Evolutionary conservation across 345 rosid species (phyloP).

Genomic region (Eucalyptus microcorys): DNA sequence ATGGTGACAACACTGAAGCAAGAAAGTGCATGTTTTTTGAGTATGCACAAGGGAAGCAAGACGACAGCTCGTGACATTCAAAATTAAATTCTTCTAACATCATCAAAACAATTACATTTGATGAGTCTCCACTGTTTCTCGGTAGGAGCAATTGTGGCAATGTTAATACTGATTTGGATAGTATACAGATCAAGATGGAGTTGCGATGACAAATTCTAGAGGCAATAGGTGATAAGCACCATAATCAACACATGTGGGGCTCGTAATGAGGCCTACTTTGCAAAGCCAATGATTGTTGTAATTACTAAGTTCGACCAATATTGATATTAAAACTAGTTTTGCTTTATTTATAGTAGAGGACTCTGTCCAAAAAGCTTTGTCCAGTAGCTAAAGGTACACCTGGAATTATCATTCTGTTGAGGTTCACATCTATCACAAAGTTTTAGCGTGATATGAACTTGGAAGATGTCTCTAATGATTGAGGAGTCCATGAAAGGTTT

Average conservation of each 20-base stretch:
- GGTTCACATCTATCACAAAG: background rate
- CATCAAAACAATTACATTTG: background rate
- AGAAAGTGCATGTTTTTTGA: background rate
- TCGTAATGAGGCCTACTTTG: background rate
- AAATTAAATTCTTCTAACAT: background rate
- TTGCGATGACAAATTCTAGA: background rate
- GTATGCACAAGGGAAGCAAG: background rate
- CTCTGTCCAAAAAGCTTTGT: background rate
- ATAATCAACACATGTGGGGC: background rate
- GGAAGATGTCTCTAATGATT: background rate
- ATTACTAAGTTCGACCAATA: background rate
- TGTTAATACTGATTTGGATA: background rate
- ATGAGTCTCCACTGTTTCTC: accelerated
- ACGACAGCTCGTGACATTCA: background rate
- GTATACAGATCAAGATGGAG: background rate
- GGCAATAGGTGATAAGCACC: background rate
- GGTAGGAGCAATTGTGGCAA: background rate
- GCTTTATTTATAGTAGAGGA: background rate
- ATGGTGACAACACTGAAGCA: background rate
- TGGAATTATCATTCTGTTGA: background rate
- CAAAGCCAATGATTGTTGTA: background rate
- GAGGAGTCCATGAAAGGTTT: background rate
- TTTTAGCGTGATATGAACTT: background rate
- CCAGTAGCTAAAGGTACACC: background rate
- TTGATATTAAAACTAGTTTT: background rate